Evolutionary conservation across 495 filamentous ascomycete species (phyloP).

Genomic region (Melanomma pulvis-pyrius): DNA sequence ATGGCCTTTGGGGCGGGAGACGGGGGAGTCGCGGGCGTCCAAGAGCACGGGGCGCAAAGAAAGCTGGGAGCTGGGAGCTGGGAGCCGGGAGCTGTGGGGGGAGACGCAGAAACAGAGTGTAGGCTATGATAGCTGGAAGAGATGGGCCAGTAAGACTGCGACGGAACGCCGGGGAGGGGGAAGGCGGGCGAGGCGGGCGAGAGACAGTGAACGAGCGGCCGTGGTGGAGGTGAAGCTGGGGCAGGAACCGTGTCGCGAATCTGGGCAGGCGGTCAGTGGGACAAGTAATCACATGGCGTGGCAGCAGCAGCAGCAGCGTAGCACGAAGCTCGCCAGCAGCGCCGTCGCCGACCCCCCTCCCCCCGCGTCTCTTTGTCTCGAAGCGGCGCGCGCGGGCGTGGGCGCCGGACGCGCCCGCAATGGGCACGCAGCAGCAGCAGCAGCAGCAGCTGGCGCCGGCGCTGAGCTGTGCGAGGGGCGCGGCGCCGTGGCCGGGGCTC

Average conservation of each 20-base stretch:
- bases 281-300: conserved; percentile 24
- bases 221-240: conserved; percentile 7
- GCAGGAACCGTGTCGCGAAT: conserved; percentile 21
- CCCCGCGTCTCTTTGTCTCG: not conserved
- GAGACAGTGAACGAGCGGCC: conserved; percentile 32
- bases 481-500: not conserved
- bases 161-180: conserved; percentile 2
- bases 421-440: not conserved
- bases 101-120: not conserved
- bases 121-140: conserved; percentile 11
- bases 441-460: not conserved
- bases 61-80: not conserved
- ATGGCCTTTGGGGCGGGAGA: not conserved
- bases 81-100: not conserved
- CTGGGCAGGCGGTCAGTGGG: conserved; percentile 27
- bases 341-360: not conserved
- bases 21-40: not conserved
- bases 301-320: conserved; percentile 6
- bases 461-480: not conserved
- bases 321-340: conserved; percentile 16
- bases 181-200: not conserved
- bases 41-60: conserved; percentile 8
- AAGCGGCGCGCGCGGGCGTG: not conserved
- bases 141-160: conserved; percentile 19
- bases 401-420: not conserved